Percentiles rank a stretch among this genome's conserved stretches.
These are phyloP conservation scores for Lotus japonicus DNA, from an alignment of 306 rosid species.

Conservation along the genomic window DNA sequence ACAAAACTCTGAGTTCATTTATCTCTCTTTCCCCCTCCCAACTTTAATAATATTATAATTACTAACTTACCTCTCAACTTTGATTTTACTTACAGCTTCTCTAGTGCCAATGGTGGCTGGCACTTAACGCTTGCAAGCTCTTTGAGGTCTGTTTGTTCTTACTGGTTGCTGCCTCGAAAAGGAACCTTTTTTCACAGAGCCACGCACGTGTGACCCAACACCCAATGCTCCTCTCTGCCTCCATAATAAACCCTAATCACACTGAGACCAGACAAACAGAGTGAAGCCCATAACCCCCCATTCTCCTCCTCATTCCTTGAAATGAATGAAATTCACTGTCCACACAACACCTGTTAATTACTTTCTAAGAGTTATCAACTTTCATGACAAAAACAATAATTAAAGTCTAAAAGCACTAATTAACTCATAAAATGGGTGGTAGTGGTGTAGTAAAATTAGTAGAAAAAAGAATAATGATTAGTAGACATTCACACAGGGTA, in stretches of 20 bases:
- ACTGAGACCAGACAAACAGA: slow-evolving; percentile 28
- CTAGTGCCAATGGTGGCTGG: slow-evolving; percentile 24
- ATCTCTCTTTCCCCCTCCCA: neutral
- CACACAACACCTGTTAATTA: slow-evolving; percentile 20
- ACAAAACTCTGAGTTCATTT: slow-evolving; percentile 38
- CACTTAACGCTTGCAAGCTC: slow-evolving; percentile 32
- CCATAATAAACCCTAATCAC: slow-evolving; percentile 48
- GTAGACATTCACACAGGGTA: no score
- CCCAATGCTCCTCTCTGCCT: slow-evolving; percentile 63
- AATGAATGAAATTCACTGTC: slow-evolving; percentile 22
- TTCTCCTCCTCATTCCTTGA: slow-evolving; percentile 30
- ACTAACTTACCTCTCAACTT: slow-evolving; percentile 28
- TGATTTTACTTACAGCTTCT: slow-evolving; percentile 22
- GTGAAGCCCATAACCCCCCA: slow-evolving; percentile 41
- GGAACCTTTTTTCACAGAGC: slow-evolving; percentile 53
- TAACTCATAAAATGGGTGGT: neutral
- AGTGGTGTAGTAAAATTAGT: no score
- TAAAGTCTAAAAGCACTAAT: neutral
- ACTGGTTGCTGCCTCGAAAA: slow-evolving; percentile 86
- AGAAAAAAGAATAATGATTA: no score
- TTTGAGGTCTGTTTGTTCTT: slow-evolving; percentile 44
- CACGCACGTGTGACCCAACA: slow-evolving; percentile 89
- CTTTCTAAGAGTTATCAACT: slow-evolving; percentile 21
- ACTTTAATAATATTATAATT: neutral
- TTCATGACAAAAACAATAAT: neutral